Base-by-base conservation (phyloP, 2,329 filamentous ascomycete genomes). In the Arthroderma sp. region DNA sequence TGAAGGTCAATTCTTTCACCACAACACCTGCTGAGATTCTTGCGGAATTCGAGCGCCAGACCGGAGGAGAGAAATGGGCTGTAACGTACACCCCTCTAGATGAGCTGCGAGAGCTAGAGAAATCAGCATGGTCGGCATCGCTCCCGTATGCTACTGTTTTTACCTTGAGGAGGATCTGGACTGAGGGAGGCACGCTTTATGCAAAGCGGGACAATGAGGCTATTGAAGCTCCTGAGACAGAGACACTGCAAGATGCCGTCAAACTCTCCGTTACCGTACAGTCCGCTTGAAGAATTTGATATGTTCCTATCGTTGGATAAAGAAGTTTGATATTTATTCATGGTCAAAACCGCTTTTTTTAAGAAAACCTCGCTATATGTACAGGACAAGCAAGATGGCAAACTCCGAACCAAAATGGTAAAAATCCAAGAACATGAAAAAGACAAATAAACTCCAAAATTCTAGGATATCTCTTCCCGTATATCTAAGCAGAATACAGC, bases 1-100 rank as follows among this genome's bases (percentile, higher is more conserved):
- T 86, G 31, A 80, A 76, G 47, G 78, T 86, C 1, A 81, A 85
- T 55, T 85, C 81, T 0, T 86, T 85, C 51, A 79, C 80, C 0
- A 71, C 74, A 2, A 83, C 77, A 0, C 74, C 78, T 0, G 69
- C 74, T 6, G 63, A 76, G 28, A 78, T 85, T 15, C 57, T 83
- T 15, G 68, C 68, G n/a, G 80, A 83, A 56, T 83, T 80, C 53
- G 77, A 84, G 63, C 74, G 68, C 51, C 80, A 84, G 60, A 80
- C 77, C 0, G 74, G 71, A 3, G 60, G 62, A 9, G 64, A 71
- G 49, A 53, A 54, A 32, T 83, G 78, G 78, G 46, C 44, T 9
- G 60, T 77, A 6, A 63, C 61, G 5, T 69, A 74, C 50, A 77
- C 69, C 1, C 57, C 77, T 3, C 63, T 82, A 6, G 64, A 70